Conservation (phyloP, 371 early-diverging fungal genomes). For the Dichotomocladium elegans region DNA sequence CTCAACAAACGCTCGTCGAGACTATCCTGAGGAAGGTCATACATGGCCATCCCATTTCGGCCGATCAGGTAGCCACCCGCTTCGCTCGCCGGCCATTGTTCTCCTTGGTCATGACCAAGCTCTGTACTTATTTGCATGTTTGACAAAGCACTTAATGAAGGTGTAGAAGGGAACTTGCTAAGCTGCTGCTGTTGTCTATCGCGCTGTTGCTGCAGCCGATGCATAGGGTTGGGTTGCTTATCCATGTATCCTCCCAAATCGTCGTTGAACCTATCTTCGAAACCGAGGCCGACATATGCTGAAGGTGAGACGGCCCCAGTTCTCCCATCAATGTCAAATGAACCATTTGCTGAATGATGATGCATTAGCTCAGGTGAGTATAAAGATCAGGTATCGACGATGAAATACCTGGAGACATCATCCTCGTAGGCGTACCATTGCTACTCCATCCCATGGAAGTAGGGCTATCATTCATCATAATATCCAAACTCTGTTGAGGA, state of each 20-base stretch:
- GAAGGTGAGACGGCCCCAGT: constrained; percentile 4
- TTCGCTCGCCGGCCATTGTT: constrained; percentile 8
- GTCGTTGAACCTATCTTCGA: constrained; percentile 6
- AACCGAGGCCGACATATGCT: constrained; percentile 7
- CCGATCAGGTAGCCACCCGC: no score
- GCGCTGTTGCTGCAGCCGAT: neutral
- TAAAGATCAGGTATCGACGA: no score
- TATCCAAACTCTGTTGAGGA: constrained; percentile 24
- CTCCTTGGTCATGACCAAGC: neutral
- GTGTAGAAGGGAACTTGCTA: constrained; percentile 13
- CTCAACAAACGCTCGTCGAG: constrained; percentile 26
- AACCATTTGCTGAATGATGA: constrained; percentile 6
- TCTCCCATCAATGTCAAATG: constrained; percentile 13
- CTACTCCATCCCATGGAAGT: constrained; percentile 22
- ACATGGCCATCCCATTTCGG: no score
- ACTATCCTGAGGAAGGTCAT: no score
- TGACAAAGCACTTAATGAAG: constrained; percentile 2
- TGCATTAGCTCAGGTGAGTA: no score
- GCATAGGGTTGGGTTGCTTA: neutral
- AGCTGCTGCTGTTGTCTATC: constrained; percentile 4
- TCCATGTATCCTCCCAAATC: constrained; percentile 4
- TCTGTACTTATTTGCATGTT: constrained; percentile 7
- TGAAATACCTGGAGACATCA: constrained; percentile 17
- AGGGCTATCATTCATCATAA: constrained; percentile 22
- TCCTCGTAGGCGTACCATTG: constrained; percentile 9